A percentile compares a stretch with the other conserved stretches of the same genome.
These are phyloP conservation scores for Ophiocytium majus DNA, from an alignment of 352 stramenopile genomes.

Conservation along the genomic window DNA sequence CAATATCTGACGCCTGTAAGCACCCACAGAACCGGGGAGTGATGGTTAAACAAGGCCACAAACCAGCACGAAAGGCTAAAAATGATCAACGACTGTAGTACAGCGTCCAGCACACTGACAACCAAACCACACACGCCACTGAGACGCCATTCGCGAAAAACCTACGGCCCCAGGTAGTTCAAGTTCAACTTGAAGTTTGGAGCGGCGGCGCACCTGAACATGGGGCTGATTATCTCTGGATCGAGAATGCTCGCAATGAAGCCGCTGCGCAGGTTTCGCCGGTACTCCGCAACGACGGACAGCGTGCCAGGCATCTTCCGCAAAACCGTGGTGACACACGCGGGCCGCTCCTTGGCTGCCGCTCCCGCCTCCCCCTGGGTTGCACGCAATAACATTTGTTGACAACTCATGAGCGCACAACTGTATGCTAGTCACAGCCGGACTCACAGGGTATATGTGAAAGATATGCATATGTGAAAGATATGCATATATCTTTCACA, in stretches of 20 bases:
- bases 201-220: slow-evolving; percentile 43
- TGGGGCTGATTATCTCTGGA: slow-evolving; percentile 45
- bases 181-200: too few relatives aligned
- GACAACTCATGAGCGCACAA: not conserved
- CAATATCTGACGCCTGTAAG: too few relatives aligned
- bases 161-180: too few relatives aligned
- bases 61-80: too few relatives aligned
- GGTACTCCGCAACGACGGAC: slow-evolving; percentile 52
- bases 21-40: too few relatives aligned
- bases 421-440: not conserved
- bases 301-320: slow-evolving; percentile 46
- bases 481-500: not conserved
- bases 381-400: not conserved
- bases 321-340: slow-evolving; percentile 24
- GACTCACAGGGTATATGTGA: too few relatives aligned
- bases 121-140: too few relatives aligned
- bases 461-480: not conserved
- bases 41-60: too few relatives aligned
- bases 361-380: slow-evolving; percentile 3
- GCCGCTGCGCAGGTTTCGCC: slow-evolving; percentile 38
- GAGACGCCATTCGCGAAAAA: too few relatives aligned
- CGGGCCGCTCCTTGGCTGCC: slow-evolving; percentile 6
- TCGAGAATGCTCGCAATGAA: slow-evolving; percentile 51
- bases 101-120: too few relatives aligned
- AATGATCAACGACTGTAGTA: too few relatives aligned